phyloP scores from a whole-genome alignment of 1,284 basidiomycete genomes.

The Spongispora temasekensis region DNA sequence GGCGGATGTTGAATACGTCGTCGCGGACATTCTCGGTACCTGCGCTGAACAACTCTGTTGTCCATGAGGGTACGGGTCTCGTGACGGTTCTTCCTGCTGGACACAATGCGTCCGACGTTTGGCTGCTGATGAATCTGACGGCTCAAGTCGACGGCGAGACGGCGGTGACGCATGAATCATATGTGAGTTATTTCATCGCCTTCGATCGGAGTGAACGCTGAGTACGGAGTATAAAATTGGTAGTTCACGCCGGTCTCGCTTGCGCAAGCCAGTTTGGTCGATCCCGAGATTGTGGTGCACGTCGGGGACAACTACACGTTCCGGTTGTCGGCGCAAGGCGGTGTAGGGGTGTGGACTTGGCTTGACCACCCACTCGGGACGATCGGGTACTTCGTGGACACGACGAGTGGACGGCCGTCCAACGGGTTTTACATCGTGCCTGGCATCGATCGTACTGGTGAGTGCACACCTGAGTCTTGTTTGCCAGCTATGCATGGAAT shows the following conservation, averaged over 20 bases:
- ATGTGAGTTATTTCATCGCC: constrained; percentile 37
- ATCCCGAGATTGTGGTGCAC: constrained; percentile 47
- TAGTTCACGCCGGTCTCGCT: too few species aligned
- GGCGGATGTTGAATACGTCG: constrained; percentile 42
- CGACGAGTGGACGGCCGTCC: constrained; percentile 39
- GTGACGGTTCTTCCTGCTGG: constrained; percentile 47
- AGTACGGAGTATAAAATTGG: neutral
- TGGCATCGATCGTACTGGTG: neutral
- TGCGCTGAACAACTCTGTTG: constrained; percentile 50
- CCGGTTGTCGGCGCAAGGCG: too few species aligned
- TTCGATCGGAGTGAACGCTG: neutral
- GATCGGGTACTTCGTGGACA: constrained; percentile 54
- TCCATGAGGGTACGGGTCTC: constrained; percentile 44
- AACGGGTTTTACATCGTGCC: constrained; percentile 41
- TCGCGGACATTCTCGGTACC: constrained; percentile 46
- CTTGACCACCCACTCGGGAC: constrained; percentile 57
- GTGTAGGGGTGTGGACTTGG: constrained; percentile 58
- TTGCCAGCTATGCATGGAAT: too few species aligned
- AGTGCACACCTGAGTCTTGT: neutral
- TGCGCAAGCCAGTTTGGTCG: constrained; percentile 45
- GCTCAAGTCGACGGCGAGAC: constrained; percentile 45
- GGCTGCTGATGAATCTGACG: constrained; percentile 53
- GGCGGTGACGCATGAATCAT: constrained; percentile 55
- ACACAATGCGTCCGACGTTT: constrained; percentile 45
- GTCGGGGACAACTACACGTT: constrained; percentile 43